Evolutionary conservation across 2,329 filamentous ascomycete species (phyloP).

Genomic region (Aaosphaeria arxii): DNA sequence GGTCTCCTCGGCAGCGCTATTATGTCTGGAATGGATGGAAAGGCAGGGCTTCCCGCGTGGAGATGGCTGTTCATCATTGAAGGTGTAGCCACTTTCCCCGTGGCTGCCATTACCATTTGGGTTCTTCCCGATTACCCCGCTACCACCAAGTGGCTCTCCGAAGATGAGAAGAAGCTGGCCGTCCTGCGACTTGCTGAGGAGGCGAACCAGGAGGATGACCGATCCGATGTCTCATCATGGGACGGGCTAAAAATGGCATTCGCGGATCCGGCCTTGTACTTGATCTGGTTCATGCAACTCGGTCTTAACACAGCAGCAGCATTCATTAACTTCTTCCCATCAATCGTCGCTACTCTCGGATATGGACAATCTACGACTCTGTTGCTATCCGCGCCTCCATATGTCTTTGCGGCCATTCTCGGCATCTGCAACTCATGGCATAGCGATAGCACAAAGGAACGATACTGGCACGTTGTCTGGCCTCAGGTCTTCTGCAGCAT

Average conservation of each 20-base stretch:
- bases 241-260: slow-evolving; percentile 3
- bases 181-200: slow-evolving; percentile 1
- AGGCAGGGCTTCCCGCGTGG: slow-evolving; percentile 4
- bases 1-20: neutral
- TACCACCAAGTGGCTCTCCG: slow-evolving; percentile 3
- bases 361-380: slow-evolving; percentile 52
- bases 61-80: slow-evolving; percentile 4
- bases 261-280: slow-evolving; percentile 3
- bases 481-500: slow-evolving; percentile 50
- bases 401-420: slow-evolving; percentile 55
- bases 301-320: neutral
- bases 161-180: slow-evolving; percentile 1
- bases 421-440: slow-evolving; percentile 54
- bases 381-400: slow-evolving; percentile 55
- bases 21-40: slow-evolving; percentile 3
- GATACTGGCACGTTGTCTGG: slow-evolving; percentile 54
- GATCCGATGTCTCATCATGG: slow-evolving; percentile 1
- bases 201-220: neutral
- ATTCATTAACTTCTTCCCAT: slow-evolving; percentile 63
- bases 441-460: slow-evolving; percentile 51
- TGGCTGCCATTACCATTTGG: slow-evolving; percentile 1
- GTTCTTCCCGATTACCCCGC: slow-evolving; percentile 6
- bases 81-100: slow-evolving; percentile 2
- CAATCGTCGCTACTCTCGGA: slow-evolving; percentile 56
- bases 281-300: slow-evolving; percentile 5